Conservation (phyloP, 371 early-diverging fungal species). For the Synchytrium microbalum region DNA sequence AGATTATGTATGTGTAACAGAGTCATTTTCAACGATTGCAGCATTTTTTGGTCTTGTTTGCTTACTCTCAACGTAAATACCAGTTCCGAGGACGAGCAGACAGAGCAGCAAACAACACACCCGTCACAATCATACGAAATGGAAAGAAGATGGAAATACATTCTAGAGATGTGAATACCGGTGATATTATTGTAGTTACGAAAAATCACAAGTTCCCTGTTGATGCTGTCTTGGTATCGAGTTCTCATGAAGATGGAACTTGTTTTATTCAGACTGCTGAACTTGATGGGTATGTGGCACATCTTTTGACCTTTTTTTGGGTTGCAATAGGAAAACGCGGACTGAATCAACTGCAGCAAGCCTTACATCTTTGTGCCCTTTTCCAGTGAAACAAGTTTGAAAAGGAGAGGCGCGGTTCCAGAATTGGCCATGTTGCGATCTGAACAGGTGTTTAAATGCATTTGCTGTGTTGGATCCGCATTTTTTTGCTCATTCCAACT, state of each 20-base stretch:
- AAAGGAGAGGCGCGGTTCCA: constrained; percentile 33
- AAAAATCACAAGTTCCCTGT: constrained; percentile 52
- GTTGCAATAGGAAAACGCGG: not conserved
- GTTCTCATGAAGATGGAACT: constrained; percentile 37
- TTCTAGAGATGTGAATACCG: constrained; percentile 38
- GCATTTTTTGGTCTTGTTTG: constrained; percentile 1
- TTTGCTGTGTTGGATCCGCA: not conserved
- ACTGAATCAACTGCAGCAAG: not conserved
- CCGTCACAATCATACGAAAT: constrained; percentile 18
- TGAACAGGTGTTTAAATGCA: constrained; percentile 7
- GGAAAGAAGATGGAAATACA: constrained; percentile 21
- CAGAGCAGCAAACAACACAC: constrained; percentile 29
- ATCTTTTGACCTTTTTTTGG: not conserved
- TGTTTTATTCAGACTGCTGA: constrained; percentile 62
- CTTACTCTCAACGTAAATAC: not conserved
- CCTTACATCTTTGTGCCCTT: not conserved
- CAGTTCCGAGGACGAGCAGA: constrained; percentile 47
- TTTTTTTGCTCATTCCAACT: too few species aligned
- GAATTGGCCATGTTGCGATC: constrained; percentile 9
- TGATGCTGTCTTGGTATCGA: constrained; percentile 49
- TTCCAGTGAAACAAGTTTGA: constrained; percentile 54
- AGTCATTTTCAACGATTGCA: not conserved
- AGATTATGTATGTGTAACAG: constrained; percentile 41
- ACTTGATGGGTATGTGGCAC: constrained; percentile 48
- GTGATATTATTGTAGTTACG: constrained; percentile 43